phyloP scores from a whole-genome alignment of 129 eudicot genomes.

The Dittrichia graveolens region DNA sequence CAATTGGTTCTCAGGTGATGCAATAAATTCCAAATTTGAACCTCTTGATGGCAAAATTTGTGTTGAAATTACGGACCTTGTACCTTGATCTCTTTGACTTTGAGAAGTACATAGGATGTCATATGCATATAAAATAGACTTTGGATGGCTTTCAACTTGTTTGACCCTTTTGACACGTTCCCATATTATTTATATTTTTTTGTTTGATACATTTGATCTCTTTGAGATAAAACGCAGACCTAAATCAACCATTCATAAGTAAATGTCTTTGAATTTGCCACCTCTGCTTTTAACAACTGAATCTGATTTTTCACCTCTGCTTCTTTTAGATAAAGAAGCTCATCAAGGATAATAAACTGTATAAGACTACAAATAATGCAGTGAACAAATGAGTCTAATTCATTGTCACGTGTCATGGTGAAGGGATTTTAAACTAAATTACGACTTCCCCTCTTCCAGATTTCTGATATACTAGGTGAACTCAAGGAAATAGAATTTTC shows the following conservation, averaged over 20 bases:
- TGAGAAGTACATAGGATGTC: background rate
- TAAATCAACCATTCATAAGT: background rate
- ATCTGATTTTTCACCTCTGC: background rate
- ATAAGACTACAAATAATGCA: background rate
- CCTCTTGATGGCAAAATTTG: background rate
- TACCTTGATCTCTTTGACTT: too few species aligned
- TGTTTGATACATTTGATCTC: background rate
- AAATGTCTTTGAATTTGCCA: background rate
- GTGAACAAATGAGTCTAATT: background rate
- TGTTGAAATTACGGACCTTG: background rate
- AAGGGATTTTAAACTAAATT: constrained; percentile 8
- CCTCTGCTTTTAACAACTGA: background rate
- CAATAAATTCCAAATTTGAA: background rate
- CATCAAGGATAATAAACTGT: background rate
- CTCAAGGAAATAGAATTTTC: constrained; percentile 67
- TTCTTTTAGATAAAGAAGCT: background rate
- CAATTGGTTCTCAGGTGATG: constrained; percentile 88
- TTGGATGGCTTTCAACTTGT: constrained; percentile 2
- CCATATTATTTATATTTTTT: background rate
- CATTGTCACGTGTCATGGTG: background rate
- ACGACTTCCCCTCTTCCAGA: constrained; percentile 42
- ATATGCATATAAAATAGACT: background rate
- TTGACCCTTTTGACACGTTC: background rate
- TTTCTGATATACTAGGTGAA: constrained; percentile 62
- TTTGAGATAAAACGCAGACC: background rate